phyloP scores from a whole-genome alignment of 495 filamentous ascomycete species.

The Podospora anserina region DNA sequence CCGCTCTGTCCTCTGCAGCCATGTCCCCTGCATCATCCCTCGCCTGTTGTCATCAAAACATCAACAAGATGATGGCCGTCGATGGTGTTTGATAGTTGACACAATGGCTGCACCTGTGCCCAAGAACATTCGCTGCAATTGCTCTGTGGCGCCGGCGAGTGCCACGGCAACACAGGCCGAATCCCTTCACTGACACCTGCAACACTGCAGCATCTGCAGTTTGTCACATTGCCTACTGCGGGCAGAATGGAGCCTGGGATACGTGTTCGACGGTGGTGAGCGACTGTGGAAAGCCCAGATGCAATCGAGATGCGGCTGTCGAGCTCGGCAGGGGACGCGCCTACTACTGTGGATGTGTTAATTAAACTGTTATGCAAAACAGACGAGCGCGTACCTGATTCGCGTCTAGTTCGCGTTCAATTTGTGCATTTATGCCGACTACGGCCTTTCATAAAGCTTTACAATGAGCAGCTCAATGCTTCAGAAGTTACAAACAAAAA shows the following conservation, averaged over 20 bases:
- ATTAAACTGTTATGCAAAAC: slow-evolving; percentile 29
- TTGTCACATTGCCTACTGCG: slow-evolving; percentile 8
- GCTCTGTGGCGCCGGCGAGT: background rate
- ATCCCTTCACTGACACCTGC: background rate
- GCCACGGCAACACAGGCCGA: background rate
- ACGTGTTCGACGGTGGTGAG: slow-evolving; percentile 26
- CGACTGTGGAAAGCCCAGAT: background rate
- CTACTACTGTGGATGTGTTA: slow-evolving; percentile 13
- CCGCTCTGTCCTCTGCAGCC: slow-evolving; percentile 1
- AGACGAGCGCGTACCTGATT: slow-evolving; percentile 25
- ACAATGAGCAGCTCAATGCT: slow-evolving; percentile 8
- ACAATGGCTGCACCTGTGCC: slow-evolving; percentile 11
- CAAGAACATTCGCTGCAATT: slow-evolving; percentile 25
- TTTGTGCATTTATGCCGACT: slow-evolving; percentile 20
- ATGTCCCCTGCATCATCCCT: slow-evolving; percentile 3
- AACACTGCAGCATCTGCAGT: background rate
- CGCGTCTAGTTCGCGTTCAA: slow-evolving; percentile 27
- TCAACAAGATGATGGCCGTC: background rate
- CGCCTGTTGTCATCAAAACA: background rate
- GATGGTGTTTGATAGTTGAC: background rate
- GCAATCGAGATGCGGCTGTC: slow-evolving; percentile 8
- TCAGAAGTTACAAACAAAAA: background rate
- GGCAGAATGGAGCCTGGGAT: slow-evolving; percentile 12
- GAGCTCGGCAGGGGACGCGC: slow-evolving; percentile 18
- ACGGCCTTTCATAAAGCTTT: background rate